phyloP scores from a whole-genome alignment of 179 eudicot species.

The Patellifolia procumbens region DNA sequence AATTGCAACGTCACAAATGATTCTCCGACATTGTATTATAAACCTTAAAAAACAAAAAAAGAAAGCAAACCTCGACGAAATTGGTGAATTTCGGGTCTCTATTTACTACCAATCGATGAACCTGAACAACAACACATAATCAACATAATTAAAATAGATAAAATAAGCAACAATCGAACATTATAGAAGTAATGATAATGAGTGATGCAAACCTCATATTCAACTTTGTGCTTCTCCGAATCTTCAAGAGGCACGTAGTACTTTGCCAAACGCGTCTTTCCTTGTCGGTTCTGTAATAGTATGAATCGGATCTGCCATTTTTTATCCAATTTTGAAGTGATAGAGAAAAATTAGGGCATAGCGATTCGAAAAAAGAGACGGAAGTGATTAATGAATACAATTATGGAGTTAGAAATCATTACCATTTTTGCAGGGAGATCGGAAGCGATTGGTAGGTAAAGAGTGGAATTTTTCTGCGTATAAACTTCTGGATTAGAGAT shows the following conservation, averaged over 20 bases:
- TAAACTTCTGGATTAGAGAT: background rate
- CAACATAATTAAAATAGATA: background rate
- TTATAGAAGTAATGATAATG: background rate
- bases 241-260: slow-evolving; percentile 95
- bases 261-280: slow-evolving; percentile 92
- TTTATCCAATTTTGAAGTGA: background rate
- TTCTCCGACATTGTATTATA: background rate
- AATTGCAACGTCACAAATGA: background rate
- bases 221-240: slow-evolving; percentile 99
- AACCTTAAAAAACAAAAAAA: background rate
- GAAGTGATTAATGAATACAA: background rate
- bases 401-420: background rate
- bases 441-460: too few species aligned
- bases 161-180: background rate
- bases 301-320: slow-evolving; percentile 86
- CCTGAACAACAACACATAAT: slow-evolving; percentile 35
- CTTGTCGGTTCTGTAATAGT: slow-evolving; percentile 89
- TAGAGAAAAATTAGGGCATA: background rate
- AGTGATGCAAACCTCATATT: slow-evolving; percentile 70
- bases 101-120: slow-evolving; percentile 90
- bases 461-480: background rate
- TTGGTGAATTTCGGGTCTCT: slow-evolving; percentile 96
- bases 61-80: slow-evolving; percentile 72
- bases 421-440: background rate
- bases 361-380: background rate